Evolutionary conservation across 2,329 filamentous ascomycete genomes (phyloP), one percentile per base, ranked within the genome.

Genomic region (Trichoderma sp.): DNA sequence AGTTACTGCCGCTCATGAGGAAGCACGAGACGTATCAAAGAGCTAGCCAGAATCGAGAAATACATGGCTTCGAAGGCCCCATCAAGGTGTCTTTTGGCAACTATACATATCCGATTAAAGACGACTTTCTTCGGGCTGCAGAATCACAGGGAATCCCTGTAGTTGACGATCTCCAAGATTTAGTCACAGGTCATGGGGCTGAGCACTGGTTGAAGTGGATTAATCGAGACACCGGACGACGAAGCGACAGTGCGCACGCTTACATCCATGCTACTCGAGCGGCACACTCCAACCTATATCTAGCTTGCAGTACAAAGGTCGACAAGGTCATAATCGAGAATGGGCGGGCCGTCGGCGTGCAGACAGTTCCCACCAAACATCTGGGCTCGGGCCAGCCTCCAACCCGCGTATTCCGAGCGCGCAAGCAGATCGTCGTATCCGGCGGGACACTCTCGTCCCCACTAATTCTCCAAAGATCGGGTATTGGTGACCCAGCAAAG

Each of bases 401-500:
- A 75, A 76, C n/a, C 72, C 71, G 66, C 57, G 26, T 68, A 13
- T 79, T 90, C 20, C 83, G 80, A 58, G 88, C 89, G 3, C 82
- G 83, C 7, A 89, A 87, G 78, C 79, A 89, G 23, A 88, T 91
- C 4, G 76, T 85, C 5, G 74, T 84, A 0, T 81, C 82, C 1
- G 81, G 82, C 28, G 87, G 87, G 11, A 82, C 86, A 0, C 81
- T 84, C 20, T 84, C 83, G 3, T 85, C 85, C 0, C 86, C 87
- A 1, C 78, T 80, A 0, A 81, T 91, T 6, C 83, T 91, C 1
- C 87, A 91, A 76, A 82, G 88, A 26, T 91, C 88, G 3, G 88
- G 89, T 9, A 75, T 91, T 9, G 88, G 87, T 23, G 81, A 82
- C 64, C 79, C 81, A 2, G 80, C 84, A 3, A 79, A 90, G 12